Evolutionary conservation across 2,329 filamentous ascomycete genomes (phyloP).

Genomic region (Aschersonia sp.): DNA sequence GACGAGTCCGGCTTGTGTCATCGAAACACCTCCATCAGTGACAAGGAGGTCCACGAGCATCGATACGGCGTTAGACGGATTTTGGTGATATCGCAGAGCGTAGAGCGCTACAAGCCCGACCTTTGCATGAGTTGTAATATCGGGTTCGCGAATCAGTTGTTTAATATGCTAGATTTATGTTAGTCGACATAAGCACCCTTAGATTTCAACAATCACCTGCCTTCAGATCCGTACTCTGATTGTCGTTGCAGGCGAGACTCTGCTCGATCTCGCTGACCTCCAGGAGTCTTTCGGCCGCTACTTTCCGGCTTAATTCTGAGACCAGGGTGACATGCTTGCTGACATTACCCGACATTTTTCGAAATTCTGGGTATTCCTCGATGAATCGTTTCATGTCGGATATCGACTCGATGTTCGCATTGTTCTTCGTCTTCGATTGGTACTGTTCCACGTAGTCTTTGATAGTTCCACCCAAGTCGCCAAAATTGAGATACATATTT

Average conservation of each 20-base stretch:
- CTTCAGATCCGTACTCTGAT: constrained; percentile 82
- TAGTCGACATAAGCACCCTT: constrained; percentile 6
- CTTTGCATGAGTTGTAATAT: constrained; percentile 69
- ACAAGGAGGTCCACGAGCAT: constrained; percentile 77
- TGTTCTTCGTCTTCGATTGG: constrained; percentile 93
- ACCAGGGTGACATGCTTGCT: constrained; percentile 97
- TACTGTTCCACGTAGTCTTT: constrained; percentile 99
- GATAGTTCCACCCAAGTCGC: constrained; percentile 86
- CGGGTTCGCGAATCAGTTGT: constrained; percentile 65
- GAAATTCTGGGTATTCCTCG: constrained; percentile 95
- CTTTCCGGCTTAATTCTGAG: constrained; percentile 77
- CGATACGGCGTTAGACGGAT: constrained; percentile 68
- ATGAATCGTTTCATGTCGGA: constrained; percentile 98
- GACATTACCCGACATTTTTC: constrained; percentile 91
- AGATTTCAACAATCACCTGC: constrained; percentile 25
- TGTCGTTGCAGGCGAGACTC: constrained; percentile 92
- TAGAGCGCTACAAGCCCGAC: constrained; percentile 87
- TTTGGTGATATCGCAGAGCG: constrained; percentile 78
- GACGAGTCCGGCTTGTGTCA: constrained; percentile 64
- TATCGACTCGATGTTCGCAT: constrained; percentile 91
- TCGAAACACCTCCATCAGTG: constrained; percentile 68
- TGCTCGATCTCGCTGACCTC: constrained; percentile 96
- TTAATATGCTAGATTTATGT: constrained; percentile 53
- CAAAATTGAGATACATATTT: constrained; percentile 98
- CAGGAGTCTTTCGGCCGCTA: constrained; percentile 74